Evolutionary conservation across 441 rosid genomes (phyloP).

Genomic region (Omphalea diandra): DNA sequence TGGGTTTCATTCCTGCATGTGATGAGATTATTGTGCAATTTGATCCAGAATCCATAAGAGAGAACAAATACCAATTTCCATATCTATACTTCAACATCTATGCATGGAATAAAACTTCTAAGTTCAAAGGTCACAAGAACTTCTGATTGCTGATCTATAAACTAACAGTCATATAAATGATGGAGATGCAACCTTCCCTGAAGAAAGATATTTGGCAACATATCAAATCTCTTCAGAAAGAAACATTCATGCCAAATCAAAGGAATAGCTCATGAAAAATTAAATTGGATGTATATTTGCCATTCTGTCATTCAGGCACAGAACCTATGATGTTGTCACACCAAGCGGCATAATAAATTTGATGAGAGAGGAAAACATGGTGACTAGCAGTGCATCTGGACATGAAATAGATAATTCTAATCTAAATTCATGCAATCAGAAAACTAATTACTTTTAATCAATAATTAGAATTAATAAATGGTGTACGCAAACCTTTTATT

Average conservation of each 20-base stretch:
- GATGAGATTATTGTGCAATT: constrained; percentile 9
- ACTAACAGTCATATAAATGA: neutral
- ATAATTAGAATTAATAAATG: neutral
- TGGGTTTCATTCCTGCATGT: constrained; percentile 96
- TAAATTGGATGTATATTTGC: neutral
- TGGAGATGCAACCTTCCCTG: neutral
- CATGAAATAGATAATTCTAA: neutral
- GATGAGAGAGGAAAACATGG: neutral
- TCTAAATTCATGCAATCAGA: constrained; percentile 1
- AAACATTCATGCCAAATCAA: neutral
- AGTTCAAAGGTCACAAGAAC: neutral
- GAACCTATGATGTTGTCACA: neutral
- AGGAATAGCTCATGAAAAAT: neutral
- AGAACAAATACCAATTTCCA: neutral
- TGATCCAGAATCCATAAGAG: constrained; percentile 11
- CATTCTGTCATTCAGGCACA: neutral
- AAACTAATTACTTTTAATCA: neutral
- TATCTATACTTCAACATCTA: constrained; percentile 8
- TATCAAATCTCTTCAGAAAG: constrained; percentile 5
- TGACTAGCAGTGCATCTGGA: neutral
- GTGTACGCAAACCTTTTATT: neutral
- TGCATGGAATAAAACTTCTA: constrained; percentile 3
- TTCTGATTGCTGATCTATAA: constrained; percentile 7
- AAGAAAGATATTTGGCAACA: constrained; percentile 4
- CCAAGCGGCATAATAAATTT: neutral